Conservation (phyloP, 139 green algal genomes). For the Tetradesmus obliquus region DNA sequence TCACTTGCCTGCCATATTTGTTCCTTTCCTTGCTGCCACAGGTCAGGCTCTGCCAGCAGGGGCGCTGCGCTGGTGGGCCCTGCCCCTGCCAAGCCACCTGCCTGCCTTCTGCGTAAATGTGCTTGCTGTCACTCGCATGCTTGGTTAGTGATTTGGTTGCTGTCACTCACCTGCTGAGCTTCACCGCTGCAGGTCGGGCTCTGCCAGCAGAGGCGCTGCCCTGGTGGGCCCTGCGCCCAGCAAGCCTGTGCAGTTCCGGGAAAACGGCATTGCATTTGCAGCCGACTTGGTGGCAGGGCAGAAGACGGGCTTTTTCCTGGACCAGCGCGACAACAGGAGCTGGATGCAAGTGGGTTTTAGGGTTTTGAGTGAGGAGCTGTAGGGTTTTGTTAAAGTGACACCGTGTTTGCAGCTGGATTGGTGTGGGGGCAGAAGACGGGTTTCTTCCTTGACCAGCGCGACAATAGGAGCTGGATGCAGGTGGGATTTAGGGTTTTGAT, state of each 20-base stretch:
- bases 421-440: no score
- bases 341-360: conserved; percentile 5
- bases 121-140: no score
- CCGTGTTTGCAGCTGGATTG: no score
- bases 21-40: background rate
- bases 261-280: conserved; percentile 52
- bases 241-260: conserved; percentile 50
- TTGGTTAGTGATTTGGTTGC: background rate
- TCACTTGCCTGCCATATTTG: background rate
- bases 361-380: background rate
- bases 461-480: conserved; percentile 35
- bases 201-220: conserved; percentile 21
- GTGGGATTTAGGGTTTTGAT: background rate
- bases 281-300: conserved; percentile 58
- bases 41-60: background rate
- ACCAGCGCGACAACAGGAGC: conserved; percentile 49
- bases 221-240: conserved; percentile 29
- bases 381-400: background rate
- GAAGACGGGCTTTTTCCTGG: conserved; percentile 73
- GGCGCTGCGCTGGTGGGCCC: no score
- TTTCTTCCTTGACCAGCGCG: conserved; percentile 69
- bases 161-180: background rate
- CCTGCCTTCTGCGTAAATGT: no score
- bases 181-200: conserved; percentile 9
- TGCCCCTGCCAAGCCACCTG: no score